A percentile compares a stretch with the other conserved stretches of the same genome.
phyloP scores from a whole-genome alignment of 352 stramenopile species.

The Halophytophthora batemanensis region DNA sequence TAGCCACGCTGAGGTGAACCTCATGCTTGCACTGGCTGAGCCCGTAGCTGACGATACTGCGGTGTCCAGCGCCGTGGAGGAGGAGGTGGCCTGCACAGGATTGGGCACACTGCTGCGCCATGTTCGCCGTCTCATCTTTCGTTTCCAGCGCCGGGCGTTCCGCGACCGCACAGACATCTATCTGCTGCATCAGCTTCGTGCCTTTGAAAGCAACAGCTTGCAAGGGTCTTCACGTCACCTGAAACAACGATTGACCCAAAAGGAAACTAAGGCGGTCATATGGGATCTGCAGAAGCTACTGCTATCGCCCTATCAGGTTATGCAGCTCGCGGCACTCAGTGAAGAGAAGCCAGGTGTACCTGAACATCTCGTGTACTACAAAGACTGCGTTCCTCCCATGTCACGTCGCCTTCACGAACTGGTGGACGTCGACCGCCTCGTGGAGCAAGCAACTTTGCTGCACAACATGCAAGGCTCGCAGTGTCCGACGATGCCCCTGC shows the following conservation, averaged over 20 bases:
- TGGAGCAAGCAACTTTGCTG: conserved; percentile 22
- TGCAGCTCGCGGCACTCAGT: conserved; percentile 31
- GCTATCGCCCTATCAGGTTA: conserved; percentile 47
- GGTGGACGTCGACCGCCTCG: conserved; percentile 27
- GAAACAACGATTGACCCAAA: conserved; percentile 40
- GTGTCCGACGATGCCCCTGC: conserved; percentile 10
- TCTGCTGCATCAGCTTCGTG: conserved; percentile 46
- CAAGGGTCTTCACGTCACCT: conserved; percentile 47
- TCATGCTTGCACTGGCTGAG: conserved; percentile 41
- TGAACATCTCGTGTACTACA: conserved; percentile 47
- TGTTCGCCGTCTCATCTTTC: conserved; percentile 53
- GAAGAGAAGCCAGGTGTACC: conserved; percentile 14
- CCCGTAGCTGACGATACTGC: conserved; percentile 9
- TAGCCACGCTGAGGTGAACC: conserved; percentile 54
- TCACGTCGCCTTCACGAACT: conserved; percentile 22
- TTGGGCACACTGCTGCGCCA: conserved; percentile 39
- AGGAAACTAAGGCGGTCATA: conserved; percentile 40
- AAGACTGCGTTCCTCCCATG: conserved; percentile 31
- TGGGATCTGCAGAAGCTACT: conserved; percentile 55
- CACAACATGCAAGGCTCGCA: conserved; percentile 20
- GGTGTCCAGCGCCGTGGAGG: conserved; percentile 15
- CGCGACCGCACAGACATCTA: conserved; percentile 34
- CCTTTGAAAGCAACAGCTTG: conserved; percentile 47
- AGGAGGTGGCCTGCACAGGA: conserved; percentile 33
- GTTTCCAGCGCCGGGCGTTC: conserved; percentile 53